Conservation (phyloP, 352 stramenopile species). For the Pythium phragmiticola region DNA sequence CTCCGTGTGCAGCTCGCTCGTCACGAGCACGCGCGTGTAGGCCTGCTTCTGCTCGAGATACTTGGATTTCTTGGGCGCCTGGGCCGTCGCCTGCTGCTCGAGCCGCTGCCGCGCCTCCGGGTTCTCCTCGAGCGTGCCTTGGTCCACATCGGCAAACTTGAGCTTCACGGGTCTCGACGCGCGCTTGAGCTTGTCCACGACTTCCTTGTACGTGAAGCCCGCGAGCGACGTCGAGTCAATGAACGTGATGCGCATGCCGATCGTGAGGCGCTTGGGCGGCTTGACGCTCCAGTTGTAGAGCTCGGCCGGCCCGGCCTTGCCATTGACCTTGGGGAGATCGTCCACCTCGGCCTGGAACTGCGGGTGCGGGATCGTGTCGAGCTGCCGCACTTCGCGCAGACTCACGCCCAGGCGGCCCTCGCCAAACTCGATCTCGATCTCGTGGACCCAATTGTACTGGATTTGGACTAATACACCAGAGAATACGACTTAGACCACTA, state of each 20-base stretch:
- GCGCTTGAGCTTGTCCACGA: slow-evolving; percentile 75
- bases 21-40: slow-evolving; percentile 77
- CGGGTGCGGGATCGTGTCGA: slow-evolving; percentile 75
- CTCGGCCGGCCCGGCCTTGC: slow-evolving; percentile 79
- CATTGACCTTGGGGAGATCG: slow-evolving; percentile 84
- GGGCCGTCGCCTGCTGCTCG: slow-evolving; percentile 22
- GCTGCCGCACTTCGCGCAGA: slow-evolving; percentile 70
- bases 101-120: slow-evolving; percentile 31
- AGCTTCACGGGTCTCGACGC: slow-evolving; percentile 73
- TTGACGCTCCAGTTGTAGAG: slow-evolving; percentile 91
- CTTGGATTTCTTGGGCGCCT: slow-evolving; percentile 39
- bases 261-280: slow-evolving; percentile 73
- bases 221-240: slow-evolving; percentile 72
- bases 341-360: slow-evolving; percentile 89
- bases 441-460: slow-evolving; percentile 76
- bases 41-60: slow-evolving; percentile 82
- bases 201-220: slow-evolving; percentile 79
- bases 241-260: slow-evolving; percentile 81
- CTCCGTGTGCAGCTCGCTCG: slow-evolving; percentile 78
- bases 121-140: slow-evolving; percentile 75
- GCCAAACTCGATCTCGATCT: slow-evolving; percentile 87
- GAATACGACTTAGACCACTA: not conserved
- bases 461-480: slow-evolving; percentile 30
- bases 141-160: slow-evolving; percentile 77
- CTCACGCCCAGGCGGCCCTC: slow-evolving; percentile 80